Base-by-base conservation (phyloP, 768 basidiomycete species). In the Boletus reticuloceps region DNA sequence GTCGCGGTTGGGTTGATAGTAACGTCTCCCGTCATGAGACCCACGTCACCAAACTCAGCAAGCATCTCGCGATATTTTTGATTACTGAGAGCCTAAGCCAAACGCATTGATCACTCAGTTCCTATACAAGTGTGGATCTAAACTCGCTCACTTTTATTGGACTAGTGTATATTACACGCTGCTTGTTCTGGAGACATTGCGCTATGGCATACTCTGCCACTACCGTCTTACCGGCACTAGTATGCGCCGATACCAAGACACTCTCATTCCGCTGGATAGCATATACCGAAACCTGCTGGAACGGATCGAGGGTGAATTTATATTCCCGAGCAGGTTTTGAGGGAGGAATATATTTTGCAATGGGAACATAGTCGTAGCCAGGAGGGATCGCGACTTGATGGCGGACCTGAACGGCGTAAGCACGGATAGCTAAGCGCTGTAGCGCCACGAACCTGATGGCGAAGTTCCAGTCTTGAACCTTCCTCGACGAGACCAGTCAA, bases 121-220 rank as follows among this genome's bases (percentile, higher is more conserved):
- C 29, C 27, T 39, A 57, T 43, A 58, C 59, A 49, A 19, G 29
- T 44, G 58, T 56, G 43, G 44, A 41, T 51, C 55, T 44, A 22
- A 48, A 51, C 60, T 67, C 39, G 79, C 84, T 67, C 73, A 94
- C 96, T 84, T 99, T 99, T 76, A 99, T 99, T 52, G 97, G 97
- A 81, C 91, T 94, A 22, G 97, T 99, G 75, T 99, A 99, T 58
- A 98, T 97, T 64, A 98, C 96, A 71, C 97, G 82, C 74, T 97
- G 91, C 67, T 93, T 94, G 67, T 89, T 87, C 72, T 86, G 86
- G 64, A 99, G 77, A 80, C 91, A 95, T 70, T 94, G 92, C 1
- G 97, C 97, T 68, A 99, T 98, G 44, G 97, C 97, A 73, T 98
- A 99, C 77, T 99, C 97, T 44, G 97, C 97, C 57, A 99, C 97